These are phyloP conservation scores for Gloeostereum incarnatum DNA, from an alignment of 768 basidiomycete genomes.

Conservation along the genomic window DNA sequence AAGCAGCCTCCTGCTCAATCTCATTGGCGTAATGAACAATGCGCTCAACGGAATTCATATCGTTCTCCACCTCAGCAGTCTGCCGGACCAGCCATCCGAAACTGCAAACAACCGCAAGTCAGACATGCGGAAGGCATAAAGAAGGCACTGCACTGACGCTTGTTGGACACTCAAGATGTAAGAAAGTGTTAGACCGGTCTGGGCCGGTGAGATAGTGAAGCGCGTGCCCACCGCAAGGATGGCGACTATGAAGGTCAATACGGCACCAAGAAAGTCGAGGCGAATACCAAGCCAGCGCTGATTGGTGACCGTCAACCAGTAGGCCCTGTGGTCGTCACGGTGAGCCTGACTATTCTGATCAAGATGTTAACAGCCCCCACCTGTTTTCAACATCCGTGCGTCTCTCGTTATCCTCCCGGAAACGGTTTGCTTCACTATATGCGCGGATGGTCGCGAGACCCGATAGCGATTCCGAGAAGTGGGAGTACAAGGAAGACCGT, in stretches of 20 bases:
- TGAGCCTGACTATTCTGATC: not conserved
- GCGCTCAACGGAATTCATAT: constrained; percentile 89
- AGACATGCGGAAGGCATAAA: not conserved
- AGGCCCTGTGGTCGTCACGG: constrained; percentile 43
- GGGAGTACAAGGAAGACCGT: constrained; percentile 79
- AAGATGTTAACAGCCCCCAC: constrained; percentile 19
- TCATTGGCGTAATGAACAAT: constrained; percentile 73
- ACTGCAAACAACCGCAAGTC: constrained; percentile 19
- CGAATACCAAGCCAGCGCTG: constrained; percentile 90
- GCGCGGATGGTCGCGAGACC: constrained; percentile 85
- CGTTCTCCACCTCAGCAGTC: constrained; percentile 81
- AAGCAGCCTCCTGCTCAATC: constrained; percentile 76
- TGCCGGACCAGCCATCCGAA: constrained; percentile 76
- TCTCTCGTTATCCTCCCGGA: constrained; percentile 65
- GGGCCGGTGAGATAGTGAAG: constrained; percentile 67
- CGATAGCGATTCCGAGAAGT: constrained; percentile 86
- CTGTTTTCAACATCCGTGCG: constrained; percentile 80
- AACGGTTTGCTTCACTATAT: constrained; percentile 73
- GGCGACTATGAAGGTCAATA: constrained; percentile 69
- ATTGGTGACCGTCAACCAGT: constrained; percentile 80
- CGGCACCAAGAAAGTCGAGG: constrained; percentile 72
- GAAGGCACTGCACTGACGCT: constrained; percentile 25
- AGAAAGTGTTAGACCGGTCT: constrained; percentile 69
- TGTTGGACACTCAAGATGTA: constrained; percentile 78
- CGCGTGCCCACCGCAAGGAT: constrained; percentile 71